Evolutionary conservation across 805 yeast species (phyloP).

Genomic region (Metschnikowia reukaufii): DNA sequence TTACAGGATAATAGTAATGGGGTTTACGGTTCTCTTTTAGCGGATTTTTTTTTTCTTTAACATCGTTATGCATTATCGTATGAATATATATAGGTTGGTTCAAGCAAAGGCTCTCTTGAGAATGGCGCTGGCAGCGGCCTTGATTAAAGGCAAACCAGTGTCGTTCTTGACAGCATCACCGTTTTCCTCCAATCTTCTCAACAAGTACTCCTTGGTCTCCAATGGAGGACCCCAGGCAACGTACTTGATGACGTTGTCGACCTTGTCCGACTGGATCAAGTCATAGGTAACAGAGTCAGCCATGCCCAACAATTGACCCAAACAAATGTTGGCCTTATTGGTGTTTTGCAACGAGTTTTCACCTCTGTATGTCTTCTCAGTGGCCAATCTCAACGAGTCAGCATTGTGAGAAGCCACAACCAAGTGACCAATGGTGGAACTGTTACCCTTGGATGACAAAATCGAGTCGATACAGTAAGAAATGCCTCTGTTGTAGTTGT

Average conservation of each 20-base stretch:
- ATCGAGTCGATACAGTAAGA: conserved; percentile 60
- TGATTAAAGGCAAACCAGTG: conserved; percentile 73
- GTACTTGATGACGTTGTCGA: conserved; percentile 80
- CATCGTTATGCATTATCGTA: conserved; percentile 7
- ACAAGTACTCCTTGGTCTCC: conserved; percentile 86
- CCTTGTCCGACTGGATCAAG: conserved; percentile 61
- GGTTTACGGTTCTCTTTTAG: too few relatives aligned
- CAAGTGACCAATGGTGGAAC: conserved; percentile 65
- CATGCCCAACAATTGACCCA: conserved; percentile 94
- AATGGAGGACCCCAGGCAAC: conserved; percentile 98
- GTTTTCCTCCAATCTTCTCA: conserved; percentile 90
- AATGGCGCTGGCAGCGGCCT: conserved; percentile 40
- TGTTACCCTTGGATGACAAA: conserved; percentile 41
- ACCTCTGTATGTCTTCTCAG: conserved; percentile 47
- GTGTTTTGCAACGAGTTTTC: conserved; percentile 11
- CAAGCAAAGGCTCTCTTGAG: conserved; percentile 11
- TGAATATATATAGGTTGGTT: not conserved
- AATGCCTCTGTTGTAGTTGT: conserved; percentile 70
- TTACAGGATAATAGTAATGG: too few relatives aligned
- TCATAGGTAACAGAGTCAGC: conserved; percentile 85
- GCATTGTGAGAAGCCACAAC: conserved; percentile 91
- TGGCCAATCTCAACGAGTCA: conserved; percentile 71
- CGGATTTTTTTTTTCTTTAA: too few relatives aligned
- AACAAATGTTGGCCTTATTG: conserved; percentile 61
- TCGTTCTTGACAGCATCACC: conserved; percentile 91